These are phyloP conservation scores for Ceratobasidium sp. DNA, from an alignment of 1,284 basidiomycete genomes.

Conservation along the genomic window DNA sequence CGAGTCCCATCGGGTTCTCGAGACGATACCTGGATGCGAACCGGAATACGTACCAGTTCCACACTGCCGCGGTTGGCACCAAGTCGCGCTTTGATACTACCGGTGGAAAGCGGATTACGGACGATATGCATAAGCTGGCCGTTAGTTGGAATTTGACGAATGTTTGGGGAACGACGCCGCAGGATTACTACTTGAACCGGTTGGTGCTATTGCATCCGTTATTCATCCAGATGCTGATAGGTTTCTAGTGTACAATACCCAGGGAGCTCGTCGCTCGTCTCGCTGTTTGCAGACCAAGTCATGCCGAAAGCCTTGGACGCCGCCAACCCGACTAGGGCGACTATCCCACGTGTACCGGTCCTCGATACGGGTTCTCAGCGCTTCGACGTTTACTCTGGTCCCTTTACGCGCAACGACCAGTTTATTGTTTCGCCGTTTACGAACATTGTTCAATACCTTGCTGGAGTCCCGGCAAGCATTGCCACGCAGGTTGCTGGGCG, in stretches of 20 bases:
- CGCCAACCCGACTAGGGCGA: slow-evolving; percentile 67
- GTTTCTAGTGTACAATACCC: slow-evolving; percentile 82
- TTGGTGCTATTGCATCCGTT: slow-evolving; percentile 55
- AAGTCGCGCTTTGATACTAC: slow-evolving; percentile 68
- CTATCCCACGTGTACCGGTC: slow-evolving; percentile 73
- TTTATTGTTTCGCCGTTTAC: slow-evolving; percentile 65
- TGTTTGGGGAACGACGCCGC: slow-evolving; percentile 74
- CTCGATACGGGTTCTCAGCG: slow-evolving; percentile 77
- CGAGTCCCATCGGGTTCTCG: slow-evolving; percentile 66
- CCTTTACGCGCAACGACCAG: slow-evolving; percentile 75
- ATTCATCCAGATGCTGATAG: too few species aligned
- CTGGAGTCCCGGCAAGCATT: slow-evolving; percentile 54
- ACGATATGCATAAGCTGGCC: slow-evolving; percentile 65
- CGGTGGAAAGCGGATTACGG: slow-evolving; percentile 64
- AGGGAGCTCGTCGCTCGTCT: slow-evolving; percentile 70
- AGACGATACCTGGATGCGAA: slow-evolving; percentile 80
- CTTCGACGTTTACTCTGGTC: slow-evolving; percentile 68
- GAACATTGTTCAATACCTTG: slow-evolving; percentile 69
- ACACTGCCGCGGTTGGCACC: slow-evolving; percentile 61
- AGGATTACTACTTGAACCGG: slow-evolving; percentile 73
- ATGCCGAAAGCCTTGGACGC: slow-evolving; percentile 66
- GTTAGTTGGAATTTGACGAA: slow-evolving; percentile 65
- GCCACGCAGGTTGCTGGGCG: slow-evolving; percentile 66
- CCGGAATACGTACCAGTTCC: slow-evolving; percentile 66
- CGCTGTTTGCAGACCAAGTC: slow-evolving; percentile 68